phyloP scores from a whole-genome alignment of 768 basidiomycete genomes.

The Tylopilus rubrobrunneus region DNA sequence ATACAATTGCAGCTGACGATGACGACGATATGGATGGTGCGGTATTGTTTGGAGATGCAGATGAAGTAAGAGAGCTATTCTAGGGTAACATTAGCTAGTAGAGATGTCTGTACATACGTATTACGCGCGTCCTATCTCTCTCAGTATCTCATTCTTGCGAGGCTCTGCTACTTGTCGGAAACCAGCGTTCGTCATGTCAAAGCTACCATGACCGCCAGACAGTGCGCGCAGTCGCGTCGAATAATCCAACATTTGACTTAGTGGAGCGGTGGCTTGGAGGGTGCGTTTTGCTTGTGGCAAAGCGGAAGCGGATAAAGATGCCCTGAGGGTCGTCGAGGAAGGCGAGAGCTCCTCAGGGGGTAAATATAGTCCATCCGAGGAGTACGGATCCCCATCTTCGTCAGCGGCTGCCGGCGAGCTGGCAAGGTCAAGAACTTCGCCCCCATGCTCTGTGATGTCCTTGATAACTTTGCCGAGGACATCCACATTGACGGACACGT shows the following conservation, averaged over 20 bases:
- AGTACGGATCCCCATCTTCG: conserved; percentile 41
- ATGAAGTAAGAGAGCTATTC: conserved; percentile 64
- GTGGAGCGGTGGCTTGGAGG: conserved; percentile 68
- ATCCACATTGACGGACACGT: conserved; percentile 62
- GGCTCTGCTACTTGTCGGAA: conserved; percentile 63
- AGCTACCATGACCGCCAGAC: conserved; percentile 76
- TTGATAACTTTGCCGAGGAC: conserved; percentile 74
- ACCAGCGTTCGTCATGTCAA: conserved; percentile 77
- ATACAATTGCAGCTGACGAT: conserved; percentile 60
- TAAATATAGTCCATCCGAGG: conserved; percentile 65
- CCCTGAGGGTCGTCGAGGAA: conserved; percentile 41
- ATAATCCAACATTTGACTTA: conserved; percentile 81
- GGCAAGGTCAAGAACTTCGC: conserved; percentile 71
- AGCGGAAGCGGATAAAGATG: conserved; percentile 26
- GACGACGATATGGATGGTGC: conserved; percentile 75
- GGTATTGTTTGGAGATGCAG: conserved; percentile 78
- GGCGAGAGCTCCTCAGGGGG: conserved; percentile 78
- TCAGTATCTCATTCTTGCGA: conserved; percentile 67
- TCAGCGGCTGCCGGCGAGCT: conserved; percentile 32
- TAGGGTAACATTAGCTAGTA: conserved; percentile 14
- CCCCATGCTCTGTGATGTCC: conserved; percentile 79
- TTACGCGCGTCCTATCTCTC: conserved; percentile 73
- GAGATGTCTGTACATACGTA: conserved; percentile 5
- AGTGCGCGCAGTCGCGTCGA: conserved; percentile 73
- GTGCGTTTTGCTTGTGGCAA: conserved; percentile 52